A percentile compares a stretch with the other conserved stretches of the same genome.
These are phyloP conservation scores for Albophoma yamanashiensis DNA, from an alignment of 2,329 filamentous ascomycete species.

Conservation along the genomic window DNA sequence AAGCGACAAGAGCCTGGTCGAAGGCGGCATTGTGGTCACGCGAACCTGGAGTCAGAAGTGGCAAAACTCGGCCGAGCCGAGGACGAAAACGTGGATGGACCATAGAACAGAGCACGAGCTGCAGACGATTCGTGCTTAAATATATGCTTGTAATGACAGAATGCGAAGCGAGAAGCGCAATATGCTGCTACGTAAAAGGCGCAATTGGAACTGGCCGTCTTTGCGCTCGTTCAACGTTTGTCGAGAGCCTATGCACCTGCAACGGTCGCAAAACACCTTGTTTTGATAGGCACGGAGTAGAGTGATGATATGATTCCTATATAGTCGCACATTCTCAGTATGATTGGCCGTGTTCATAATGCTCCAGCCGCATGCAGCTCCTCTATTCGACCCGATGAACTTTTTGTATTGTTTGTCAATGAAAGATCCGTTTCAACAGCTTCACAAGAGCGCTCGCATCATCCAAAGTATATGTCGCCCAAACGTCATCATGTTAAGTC, in stretches of 20 bases:
- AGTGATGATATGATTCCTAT: too few species aligned
- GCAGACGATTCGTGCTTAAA: not conserved
- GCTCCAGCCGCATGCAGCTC: not conserved
- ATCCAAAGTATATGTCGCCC: not conserved
- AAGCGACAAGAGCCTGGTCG: conserved; percentile 6
- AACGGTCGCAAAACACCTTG: not conserved
- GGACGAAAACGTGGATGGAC: not conserved
- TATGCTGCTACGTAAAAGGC: too few species aligned
- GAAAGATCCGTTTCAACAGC: not conserved
- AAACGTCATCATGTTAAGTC: not conserved
- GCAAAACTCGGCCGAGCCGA: not conserved
- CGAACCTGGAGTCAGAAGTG: conserved; percentile 8
- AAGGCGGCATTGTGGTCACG: conserved; percentile 3
- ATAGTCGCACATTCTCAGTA: not conserved
- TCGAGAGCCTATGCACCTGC: not conserved
- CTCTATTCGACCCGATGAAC: not conserved
- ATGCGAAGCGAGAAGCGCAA: not conserved
- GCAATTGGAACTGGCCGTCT: not conserved
- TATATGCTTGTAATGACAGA: not conserved
- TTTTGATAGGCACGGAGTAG: too few species aligned
- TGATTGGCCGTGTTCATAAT: not conserved
- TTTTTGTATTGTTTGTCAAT: not conserved
- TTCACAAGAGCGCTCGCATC: not conserved
- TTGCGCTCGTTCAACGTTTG: not conserved
- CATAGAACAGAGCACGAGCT: not conserved